Base-by-base conservation (phyloP, 1,284 basidiomycete species). In the Vanrija humicola region DNA sequence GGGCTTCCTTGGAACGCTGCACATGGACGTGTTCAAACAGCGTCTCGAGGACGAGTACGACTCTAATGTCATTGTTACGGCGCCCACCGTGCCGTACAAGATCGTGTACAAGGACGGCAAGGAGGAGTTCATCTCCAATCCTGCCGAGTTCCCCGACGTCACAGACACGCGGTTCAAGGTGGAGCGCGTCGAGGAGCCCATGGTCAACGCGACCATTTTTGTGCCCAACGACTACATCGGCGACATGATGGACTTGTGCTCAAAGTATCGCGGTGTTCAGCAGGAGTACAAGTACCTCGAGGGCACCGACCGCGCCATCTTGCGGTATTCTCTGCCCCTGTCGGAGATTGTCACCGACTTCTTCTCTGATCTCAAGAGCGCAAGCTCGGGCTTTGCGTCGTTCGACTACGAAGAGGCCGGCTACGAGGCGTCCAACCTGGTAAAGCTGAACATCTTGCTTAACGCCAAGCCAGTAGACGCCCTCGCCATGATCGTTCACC, bases 31-130 rank as follows among this genome's bases (percentile, higher is more conserved):
- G 38, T 84, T 87, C 68, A 64, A 81, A 78, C 95, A 98, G 73
- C 83, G 96, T 14, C 81, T 99, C 6, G 95, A 98, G 74, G 96
- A 99, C 72, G 96, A 99, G 73, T 94, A 97, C 67, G 85, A 90
- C 55, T 88, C 90, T 21, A 88, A 86, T 64, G 84, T 94, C 49
- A 91, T 94, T 63, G 83, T 94, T 57, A 97, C 93, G 6, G 88
- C 92, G 1, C 94, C 93, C 1, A 93, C 91, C 3, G 93, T 96
- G 38, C 91, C 93, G 15, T 93, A 93, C 73, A 89, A 90, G 79
- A 91, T 95, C 46, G 74, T 90, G 39, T 90, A 88, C 76, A 82
- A 79, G 59, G 81, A 90, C 64, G 84, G 82, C 50, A 85, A 82
- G 14, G 82, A 83, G 55, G 66, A 59, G 46, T 80, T 83, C 51